Base-by-base conservation (phyloP, 1,284 basidiomycete genomes). In the Peniophora sp. region DNA sequence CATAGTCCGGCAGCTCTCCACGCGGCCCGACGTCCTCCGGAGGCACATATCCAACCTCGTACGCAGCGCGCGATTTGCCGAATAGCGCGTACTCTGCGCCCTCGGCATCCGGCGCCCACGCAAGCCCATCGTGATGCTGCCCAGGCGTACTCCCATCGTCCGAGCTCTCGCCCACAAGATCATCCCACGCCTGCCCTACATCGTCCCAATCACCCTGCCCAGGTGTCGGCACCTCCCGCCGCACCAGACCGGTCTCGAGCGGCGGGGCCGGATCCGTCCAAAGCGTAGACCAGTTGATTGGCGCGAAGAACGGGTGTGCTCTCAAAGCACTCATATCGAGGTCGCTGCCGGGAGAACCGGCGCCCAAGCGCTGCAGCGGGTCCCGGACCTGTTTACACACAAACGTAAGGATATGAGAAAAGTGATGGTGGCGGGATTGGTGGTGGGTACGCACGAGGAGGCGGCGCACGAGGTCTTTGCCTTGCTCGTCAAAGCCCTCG, bases 281-380 rank as follows among this genome's bases (percentile, higher is more conserved):
- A 2, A 97, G 71, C 0, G 73, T 78, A 3, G 70, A 65, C 83
- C 89, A 97, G 53, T 81, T 73, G 49, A 92, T 76, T 3, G 69
- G 56, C 5, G 70, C 65, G 58, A 96, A 92, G 69, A 95, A 96
- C 0, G 82, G 73, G 61, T 96, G 92, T 0, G 67, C 60, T 46
- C 85, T 84, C 55, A 96, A 78, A 10, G 81, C 79, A 44, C 68
- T 66, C 75, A 77, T 65, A 63, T 76, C 73, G 63, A 71, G 70
- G 1, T 61, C 55, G 48, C 73, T 73, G 16, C 74, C 77, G 17
- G 69, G 62, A 24, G 69, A 65, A 48, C 80, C 78, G 8, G 81
- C 79, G 14, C 89, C 89, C 6, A 92, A 72, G 3, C 93, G 81
- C 41, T 80, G 69, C 9, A 65, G 54, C 0, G 92, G 92, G 51